Evolutionary conservation across 371 early-diverging fungal species (phyloP), one percentile per base, ranked within the genome.

Genomic region (Dichotomocladium elegans): DNA sequence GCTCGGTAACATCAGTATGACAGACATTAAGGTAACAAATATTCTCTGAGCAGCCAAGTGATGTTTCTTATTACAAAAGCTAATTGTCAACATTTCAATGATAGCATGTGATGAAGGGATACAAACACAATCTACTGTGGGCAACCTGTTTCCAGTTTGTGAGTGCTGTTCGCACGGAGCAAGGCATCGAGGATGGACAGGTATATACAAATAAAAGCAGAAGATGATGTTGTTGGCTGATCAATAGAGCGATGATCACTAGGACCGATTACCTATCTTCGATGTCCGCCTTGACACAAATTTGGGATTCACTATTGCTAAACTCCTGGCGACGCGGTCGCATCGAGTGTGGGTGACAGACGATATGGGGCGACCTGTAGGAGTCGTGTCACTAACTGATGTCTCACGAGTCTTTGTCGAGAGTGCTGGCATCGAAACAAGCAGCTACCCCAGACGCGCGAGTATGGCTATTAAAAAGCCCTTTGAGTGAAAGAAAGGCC

Each of bases 281-380:
- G 87, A 88, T 49, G 92, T 89, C 4, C 73, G 80, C 19, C 69
- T 80, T 7, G 81, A 84, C 37, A 82, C 87, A 0, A 79, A 85
- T 0, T 72, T 93, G 47, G 77, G 84, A 5, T 81, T 82, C 15
- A 78, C 88, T 0, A 70, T 92, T 25, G 83, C 84, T 22, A 92
- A 92, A 65, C 63, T 91, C 47, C 70, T 85, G 22, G 92, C 93
- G 11, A 92, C 92, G 3, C 78, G 78, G 26, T 80, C 91, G 0
- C 93, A 93, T 54, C 86, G 93, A 41, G 77, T 93, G 11, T 93
- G 92, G 92, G 85, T 92, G 8, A 80, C 85, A 5, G 77, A 81
- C 53, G 81, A 81, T 26, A 44, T 58, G 34, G 73, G 73, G 21
- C 54, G 66, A 33, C 72, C 77, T 17, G 66, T 67, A 34, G 89